Conservation (phyloP, 139 green algal genomes). For the Coelastrella sp. region DNA sequence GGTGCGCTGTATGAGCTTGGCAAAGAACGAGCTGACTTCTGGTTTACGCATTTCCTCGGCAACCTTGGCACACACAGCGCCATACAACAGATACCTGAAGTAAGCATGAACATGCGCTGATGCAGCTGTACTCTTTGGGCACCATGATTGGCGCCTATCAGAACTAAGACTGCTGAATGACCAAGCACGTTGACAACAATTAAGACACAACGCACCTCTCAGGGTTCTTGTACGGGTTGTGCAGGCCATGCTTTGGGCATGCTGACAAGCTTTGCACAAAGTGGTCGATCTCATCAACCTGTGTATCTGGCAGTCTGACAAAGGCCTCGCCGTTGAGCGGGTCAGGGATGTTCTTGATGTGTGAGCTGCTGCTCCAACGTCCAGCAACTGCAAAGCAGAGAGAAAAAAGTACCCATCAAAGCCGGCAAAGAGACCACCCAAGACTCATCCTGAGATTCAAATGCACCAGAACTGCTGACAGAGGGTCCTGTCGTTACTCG, state of each 20-base stretch:
- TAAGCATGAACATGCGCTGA: neutral
- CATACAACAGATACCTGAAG: slow-evolving; percentile 91
- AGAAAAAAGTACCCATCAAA: neutral
- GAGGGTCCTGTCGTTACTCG: slow-evolving; percentile 35
- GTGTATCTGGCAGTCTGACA: slow-evolving; percentile 77
- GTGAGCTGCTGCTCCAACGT: slow-evolving; percentile 65
- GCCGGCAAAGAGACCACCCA: too few relatives aligned
- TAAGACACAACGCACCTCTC: slow-evolving; percentile 66
- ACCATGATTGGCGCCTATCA: too few relatives aligned
- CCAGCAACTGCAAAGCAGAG: slow-evolving; percentile 71
- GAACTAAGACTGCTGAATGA: too few relatives aligned
- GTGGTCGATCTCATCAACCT: slow-evolving; percentile 68
- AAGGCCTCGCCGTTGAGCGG: slow-evolving; percentile 87
- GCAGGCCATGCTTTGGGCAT: slow-evolving; percentile 88
- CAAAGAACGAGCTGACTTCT: slow-evolving; percentile 88
- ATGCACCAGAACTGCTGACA: neutral
- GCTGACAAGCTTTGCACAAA: slow-evolving; percentile 83
- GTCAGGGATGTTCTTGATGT: slow-evolving; percentile 75
- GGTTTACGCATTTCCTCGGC: slow-evolving; percentile 79
- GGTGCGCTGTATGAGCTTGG: slow-evolving; percentile 90
- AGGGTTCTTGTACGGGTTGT: slow-evolving; percentile 96
- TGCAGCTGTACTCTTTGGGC: neutral
- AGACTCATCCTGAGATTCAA: neutral
- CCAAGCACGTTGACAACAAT: too few relatives aligned
- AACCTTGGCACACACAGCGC: slow-evolving; percentile 81